Evolutionary conservation across 176 grass and related monocot species (phyloP).

Genomic region (Phoenix roebelenii): DNA sequence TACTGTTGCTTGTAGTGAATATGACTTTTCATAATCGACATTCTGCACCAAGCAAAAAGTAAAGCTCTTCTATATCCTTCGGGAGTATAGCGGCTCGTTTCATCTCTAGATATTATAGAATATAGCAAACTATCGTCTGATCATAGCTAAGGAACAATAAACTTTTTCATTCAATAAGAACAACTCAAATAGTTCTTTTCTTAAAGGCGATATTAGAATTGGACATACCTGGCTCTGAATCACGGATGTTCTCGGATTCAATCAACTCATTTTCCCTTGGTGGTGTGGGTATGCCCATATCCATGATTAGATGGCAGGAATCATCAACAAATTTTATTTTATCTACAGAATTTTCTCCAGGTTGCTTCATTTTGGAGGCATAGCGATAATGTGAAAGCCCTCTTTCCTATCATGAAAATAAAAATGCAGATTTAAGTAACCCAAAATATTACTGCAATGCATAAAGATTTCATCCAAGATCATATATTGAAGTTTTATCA

Average conservation of each 20-base stretch:
- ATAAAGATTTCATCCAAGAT: no score
- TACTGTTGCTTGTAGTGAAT: no score
- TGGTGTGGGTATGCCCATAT: conserved; percentile 23
- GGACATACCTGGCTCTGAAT: conserved; percentile 31
- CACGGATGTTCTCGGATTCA: conserved; percentile 4
- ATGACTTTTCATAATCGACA: no score
- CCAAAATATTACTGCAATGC: background rate
- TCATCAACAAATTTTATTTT: conserved; percentile 12
- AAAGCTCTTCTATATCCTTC: no score
- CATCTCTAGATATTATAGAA: no score
- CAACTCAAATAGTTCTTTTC: no score
- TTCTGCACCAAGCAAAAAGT: no score
- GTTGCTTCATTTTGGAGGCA: conserved; percentile 32
- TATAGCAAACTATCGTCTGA: no score
- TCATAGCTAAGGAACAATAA: no score
- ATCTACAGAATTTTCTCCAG: conserved; percentile 15
- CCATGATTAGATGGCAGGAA: conserved; percentile 24
- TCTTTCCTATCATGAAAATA: conserved; percentile 40
- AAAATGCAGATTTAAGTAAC: conserved; percentile 1
- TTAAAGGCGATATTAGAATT: background rate
- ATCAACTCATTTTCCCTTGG: conserved; percentile 9
- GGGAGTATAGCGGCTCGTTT: no score
- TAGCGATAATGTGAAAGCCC: conserved; percentile 42
- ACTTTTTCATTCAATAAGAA: no score
- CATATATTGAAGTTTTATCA: no score